Evolutionary conservation across 352 stramenopile species (phyloP), one percentile per base, ranked within the genome.

Genomic region (Phytophthora citricola): DNA sequence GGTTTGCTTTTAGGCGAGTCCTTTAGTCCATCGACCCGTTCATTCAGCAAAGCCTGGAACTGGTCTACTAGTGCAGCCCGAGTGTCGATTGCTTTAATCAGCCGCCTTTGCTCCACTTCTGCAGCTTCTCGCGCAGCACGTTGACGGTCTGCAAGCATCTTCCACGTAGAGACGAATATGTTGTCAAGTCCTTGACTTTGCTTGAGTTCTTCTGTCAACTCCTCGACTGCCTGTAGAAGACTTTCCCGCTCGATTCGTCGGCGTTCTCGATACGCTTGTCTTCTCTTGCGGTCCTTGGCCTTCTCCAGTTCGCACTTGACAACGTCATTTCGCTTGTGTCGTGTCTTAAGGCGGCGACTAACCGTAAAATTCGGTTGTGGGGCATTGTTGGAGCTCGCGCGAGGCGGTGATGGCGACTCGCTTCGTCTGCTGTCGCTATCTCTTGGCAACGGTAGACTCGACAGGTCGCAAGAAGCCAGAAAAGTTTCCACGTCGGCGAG

Each of bases 91-190:
- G 58, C 43, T n/a, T 22, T 1, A 39, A 17, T 26, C 14, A 73
- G 36, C 15, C 11, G 51, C 1, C 36, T 32, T 24, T 69, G 65
- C 24, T 69, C 32, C 8, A 4, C 27, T 31, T 73, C 65, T n/a
- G 59, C 39, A 4, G 6, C 41, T 27, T 50, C 39, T 31, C 65
- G 38, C 5, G 47, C 65, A 31, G 32, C 39, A 8, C 43, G 27
- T 58, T 71, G 49, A 1, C 57, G 56, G 10, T 53, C 20, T 31
- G 50, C 52, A 9, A 69, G 3, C 50, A 51, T 50, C 50, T 58
- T 53, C 65, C 65, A 73, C 8, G 50, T 14, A 11, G 47, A 52
- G 15, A n/a, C 22, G 1, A 40, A 17, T 15, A 55, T 3, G 11
- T 36, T 58, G 24, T 53, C 26, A 2, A 24, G 43, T 14, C 20